phyloP scores from a whole-genome alignment of 1,284 basidiomycete genomes.

The Melampsora medusae region DNA sequence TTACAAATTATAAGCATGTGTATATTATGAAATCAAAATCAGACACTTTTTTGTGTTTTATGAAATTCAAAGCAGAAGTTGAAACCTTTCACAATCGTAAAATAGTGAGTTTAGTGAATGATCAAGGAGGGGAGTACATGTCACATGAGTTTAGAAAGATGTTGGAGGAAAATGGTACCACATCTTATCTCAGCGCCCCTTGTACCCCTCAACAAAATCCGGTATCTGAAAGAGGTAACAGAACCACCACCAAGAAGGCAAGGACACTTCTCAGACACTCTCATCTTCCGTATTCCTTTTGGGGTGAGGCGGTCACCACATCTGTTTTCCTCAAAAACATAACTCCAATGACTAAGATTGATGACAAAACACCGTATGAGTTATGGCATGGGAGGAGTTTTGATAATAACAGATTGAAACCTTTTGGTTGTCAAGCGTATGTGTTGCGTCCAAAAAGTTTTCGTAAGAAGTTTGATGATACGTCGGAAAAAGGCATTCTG shows the following conservation, averaged over 20 bases:
- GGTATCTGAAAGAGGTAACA: neutral
- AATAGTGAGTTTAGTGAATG: too few relatives aligned
- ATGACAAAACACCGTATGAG: neutral
- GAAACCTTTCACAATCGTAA: too few relatives aligned
- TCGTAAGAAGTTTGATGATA: neutral
- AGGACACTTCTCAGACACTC: too few relatives aligned
- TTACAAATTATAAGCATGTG: neutral
- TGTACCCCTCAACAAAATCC: too few relatives aligned
- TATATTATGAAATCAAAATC: conserved; percentile 8
- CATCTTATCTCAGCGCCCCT: too few relatives aligned
- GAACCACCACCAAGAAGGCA: neutral
- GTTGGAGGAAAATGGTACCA: too few relatives aligned
- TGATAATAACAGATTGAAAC: neutral
- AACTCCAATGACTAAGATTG: neutral
- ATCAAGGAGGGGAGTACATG: too few relatives aligned
- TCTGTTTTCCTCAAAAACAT: neutral
- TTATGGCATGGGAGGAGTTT: neutral
- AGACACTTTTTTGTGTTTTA: neutral
- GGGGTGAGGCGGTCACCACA: conserved; percentile 7
- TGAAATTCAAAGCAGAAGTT: neutral
- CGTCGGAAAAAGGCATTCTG: neutral
- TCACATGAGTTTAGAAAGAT: too few relatives aligned
- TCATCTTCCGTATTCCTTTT: neutral
- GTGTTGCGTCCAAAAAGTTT: neutral
- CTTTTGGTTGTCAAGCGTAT: neutral